Conservation (phyloP, 75 land plant species). For the Cryptomeria japonica region DNA sequence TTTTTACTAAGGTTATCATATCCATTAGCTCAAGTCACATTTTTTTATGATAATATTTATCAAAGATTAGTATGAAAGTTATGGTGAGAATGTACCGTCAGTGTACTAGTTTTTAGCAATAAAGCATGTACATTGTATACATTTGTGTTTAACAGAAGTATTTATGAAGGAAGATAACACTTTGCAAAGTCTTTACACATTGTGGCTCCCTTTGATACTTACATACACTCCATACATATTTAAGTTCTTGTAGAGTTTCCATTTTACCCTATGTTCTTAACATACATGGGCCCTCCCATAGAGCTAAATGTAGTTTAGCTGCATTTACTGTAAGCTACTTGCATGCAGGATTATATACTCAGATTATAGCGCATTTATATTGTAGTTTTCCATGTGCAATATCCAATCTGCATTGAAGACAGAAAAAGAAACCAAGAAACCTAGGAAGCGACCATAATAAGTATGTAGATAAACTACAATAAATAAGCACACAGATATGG, state of each 20-base stretch:
- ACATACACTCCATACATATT: not conserved
- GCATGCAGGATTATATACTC: not conserved
- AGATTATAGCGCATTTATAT: not conserved
- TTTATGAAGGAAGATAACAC: not conserved
- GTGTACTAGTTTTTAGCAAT: not conserved
- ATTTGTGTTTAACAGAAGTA: not conserved
- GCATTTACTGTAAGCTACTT: not conserved
- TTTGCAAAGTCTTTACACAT: not conserved
- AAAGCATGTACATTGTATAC: not conserved
- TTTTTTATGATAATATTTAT: not conserved
- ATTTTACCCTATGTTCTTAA: too few species aligned
- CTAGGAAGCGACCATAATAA: too few species aligned
- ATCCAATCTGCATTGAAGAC: too few species aligned
- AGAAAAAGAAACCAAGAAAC: too few species aligned
- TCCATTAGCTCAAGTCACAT: not conserved
- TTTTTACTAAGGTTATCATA: not conserved
- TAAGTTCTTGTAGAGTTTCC: not conserved
- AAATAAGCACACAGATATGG: too few species aligned
- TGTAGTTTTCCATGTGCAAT: not conserved
- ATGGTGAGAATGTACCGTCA: not conserved
- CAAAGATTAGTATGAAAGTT: not conserved
- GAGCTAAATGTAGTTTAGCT: not conserved
- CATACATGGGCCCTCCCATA: not conserved
- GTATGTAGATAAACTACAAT: too few species aligned
- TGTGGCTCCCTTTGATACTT: not conserved